Evolutionary conservation across 495 filamentous ascomycete species (phyloP).

Genomic region (Tuber borchii): DNA sequence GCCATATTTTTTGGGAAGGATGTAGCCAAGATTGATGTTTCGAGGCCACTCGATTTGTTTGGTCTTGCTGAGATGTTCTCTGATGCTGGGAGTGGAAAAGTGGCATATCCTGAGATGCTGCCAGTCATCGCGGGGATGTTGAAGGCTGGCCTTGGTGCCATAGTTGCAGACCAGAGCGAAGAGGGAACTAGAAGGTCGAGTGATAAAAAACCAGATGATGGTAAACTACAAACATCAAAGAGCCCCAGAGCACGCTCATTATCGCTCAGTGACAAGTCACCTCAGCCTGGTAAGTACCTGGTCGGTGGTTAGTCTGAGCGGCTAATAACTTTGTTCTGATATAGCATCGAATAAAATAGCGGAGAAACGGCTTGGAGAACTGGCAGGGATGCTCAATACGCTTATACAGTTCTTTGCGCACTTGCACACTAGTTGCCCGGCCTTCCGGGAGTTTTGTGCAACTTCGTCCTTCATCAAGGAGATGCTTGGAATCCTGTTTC

Average conservation of each 20-base stretch:
- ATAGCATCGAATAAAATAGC: slow-evolving; percentile 27
- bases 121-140: slow-evolving; percentile 81
- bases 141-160: slow-evolving; percentile 57
- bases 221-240: slow-evolving; percentile 15
- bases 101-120: slow-evolving; percentile 71
- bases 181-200: slow-evolving; percentile 30
- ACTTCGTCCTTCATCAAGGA: slow-evolving; percentile 71
- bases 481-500: slow-evolving; percentile 71
- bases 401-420: slow-evolving; percentile 73
- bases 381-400: slow-evolving; percentile 57
- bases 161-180: slow-evolving; percentile 58
- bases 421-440: slow-evolving; percentile 62
- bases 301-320: neutral
- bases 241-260: slow-evolving; percentile 23
- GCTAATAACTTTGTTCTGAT: neutral
- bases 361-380: slow-evolving; percentile 48
- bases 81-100: slow-evolving; percentile 50
- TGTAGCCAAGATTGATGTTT: slow-evolving; percentile 65
- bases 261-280: slow-evolving; percentile 35
- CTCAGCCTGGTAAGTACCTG: slow-evolving; percentile 14
- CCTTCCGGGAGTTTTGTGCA: slow-evolving; percentile 73
- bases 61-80: slow-evolving; percentile 65
- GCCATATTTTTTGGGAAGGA: slow-evolving; percentile 80
- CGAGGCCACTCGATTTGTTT: slow-evolving; percentile 64
- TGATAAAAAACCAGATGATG: slow-evolving; percentile 18